Conservation (phyloP, 495 filamentous ascomycete genomes). For the Lentithecium fluviatile region DNA sequence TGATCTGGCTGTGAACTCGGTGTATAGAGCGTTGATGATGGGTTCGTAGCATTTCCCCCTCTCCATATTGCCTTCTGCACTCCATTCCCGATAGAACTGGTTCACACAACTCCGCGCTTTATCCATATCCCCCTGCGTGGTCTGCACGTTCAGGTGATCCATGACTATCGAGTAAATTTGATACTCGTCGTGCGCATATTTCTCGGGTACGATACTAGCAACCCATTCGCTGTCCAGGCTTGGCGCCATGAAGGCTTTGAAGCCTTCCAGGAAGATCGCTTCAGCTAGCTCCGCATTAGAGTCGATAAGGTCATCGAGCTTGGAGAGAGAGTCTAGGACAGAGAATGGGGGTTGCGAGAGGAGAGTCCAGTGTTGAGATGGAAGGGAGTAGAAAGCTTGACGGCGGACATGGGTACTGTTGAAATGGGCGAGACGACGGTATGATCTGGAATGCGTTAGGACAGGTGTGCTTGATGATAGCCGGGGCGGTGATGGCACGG, state of each 20-base stretch:
- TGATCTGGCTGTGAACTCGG: conserved; percentile 48
- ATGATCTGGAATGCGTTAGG: conserved; percentile 42
- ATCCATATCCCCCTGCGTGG: conserved; percentile 59
- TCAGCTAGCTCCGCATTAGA: conserved; percentile 75
- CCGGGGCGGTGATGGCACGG: conserved; percentile 5
- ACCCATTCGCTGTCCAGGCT: conserved; percentile 34
- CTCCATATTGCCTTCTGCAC: conserved; percentile 70
- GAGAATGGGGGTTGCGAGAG: conserved; percentile 79
- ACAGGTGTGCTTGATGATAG: neutral
- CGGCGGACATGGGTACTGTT: conserved; percentile 87
- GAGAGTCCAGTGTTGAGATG: conserved; percentile 74
- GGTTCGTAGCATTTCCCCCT: conserved; percentile 72
- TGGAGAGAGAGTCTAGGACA: conserved; percentile 70
- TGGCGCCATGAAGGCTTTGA: conserved; percentile 59
- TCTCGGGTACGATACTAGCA: conserved; percentile 11
- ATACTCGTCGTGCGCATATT: conserved; percentile 23
- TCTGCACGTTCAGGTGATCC: conserved; percentile 39
- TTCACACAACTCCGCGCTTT: conserved; percentile 88
- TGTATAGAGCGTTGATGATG: conserved; percentile 61
- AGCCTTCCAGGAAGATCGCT: conserved; percentile 65
- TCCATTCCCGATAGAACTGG: conserved; percentile 97
- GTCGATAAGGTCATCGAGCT: conserved; percentile 85
- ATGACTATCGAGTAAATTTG: conserved; percentile 26
- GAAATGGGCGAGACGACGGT: conserved; percentile 75
- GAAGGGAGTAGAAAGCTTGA: conserved; percentile 88